These are phyloP conservation scores for Rhizophagus prolifer DNA, from an alignment of 192 early-diverging fungal genomes.

Conservation along the genomic window DNA sequence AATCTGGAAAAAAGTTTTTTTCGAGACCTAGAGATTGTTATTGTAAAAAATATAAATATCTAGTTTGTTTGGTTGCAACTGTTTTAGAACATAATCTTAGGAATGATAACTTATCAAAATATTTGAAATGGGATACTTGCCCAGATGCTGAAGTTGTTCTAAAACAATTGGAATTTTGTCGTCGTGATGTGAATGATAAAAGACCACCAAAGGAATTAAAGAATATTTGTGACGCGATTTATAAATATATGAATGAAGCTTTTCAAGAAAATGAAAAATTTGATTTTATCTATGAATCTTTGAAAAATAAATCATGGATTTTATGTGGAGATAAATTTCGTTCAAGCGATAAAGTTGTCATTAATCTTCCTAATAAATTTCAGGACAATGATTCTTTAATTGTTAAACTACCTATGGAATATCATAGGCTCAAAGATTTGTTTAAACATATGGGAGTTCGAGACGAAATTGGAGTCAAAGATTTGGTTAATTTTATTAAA, in stretches of 20 bases:
- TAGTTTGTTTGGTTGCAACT: not conserved
- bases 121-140: not conserved
- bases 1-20: not conserved
- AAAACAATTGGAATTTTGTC: not conserved
- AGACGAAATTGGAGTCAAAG: not conserved
- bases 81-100: not conserved
- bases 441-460: not conserved
- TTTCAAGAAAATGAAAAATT: not conserved
- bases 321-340: not conserved
- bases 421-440: not conserved
- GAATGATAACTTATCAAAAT: not conserved
- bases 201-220: not conserved
- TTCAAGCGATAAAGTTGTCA: not conserved
- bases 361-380: not conserved
- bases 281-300: not conserved
- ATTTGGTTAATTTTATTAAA: not conserved
- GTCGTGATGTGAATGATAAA: not conserved
- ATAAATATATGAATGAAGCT: conserved; percentile 1
- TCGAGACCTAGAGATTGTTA: not conserved
- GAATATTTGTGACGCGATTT: not conserved
- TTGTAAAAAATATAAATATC: not conserved
- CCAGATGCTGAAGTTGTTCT: not conserved
- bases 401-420: not conserved
- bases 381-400: not conserved
- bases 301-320: not conserved